Conservation (phyloP, 768 basidiomycete species). For the Suillus hirtellus region DNA sequence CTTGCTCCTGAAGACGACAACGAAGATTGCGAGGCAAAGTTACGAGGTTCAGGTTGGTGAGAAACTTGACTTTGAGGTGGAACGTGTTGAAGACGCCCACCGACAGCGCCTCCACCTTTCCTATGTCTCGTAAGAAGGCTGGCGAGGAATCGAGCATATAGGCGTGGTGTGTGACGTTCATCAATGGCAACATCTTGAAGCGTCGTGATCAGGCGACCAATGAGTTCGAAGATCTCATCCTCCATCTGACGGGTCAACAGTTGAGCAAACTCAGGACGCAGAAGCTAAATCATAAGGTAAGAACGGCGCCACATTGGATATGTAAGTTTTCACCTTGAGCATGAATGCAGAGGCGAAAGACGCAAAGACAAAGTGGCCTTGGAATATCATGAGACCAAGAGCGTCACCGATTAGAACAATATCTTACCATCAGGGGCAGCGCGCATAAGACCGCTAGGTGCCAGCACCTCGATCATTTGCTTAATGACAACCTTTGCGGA, state of each 20-base stretch:
- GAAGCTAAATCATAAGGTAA: conserved; percentile 43
- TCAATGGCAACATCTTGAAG: conserved; percentile 77
- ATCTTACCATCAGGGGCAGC: conserved; percentile 72
- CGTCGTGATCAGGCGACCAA: conserved; percentile 70
- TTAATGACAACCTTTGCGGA: conserved; percentile 68
- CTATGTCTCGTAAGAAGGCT: conserved; percentile 69
- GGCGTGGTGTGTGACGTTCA: conserved; percentile 75
- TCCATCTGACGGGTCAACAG: conserved; percentile 60
- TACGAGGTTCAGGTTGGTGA: conserved; percentile 14
- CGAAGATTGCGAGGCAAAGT: conserved; percentile 28
- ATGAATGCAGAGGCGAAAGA: conserved; percentile 84
- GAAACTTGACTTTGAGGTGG: conserved; percentile 44
- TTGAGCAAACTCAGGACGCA: conserved; percentile 72
- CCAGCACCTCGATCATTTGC: conserved; percentile 63
- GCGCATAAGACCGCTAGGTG: conserved; percentile 74
- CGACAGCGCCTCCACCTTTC: conserved; percentile 58
- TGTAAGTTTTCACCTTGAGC: conserved; percentile 55
- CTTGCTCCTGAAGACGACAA: conserved; percentile 29
- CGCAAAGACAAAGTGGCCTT: conserved; percentile 76
- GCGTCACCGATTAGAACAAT: neutral
- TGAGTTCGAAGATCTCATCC: conserved; percentile 69
- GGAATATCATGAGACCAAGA: neutral
- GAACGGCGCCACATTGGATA: neutral
- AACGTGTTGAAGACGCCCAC: conserved; percentile 52
- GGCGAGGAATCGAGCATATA: conserved; percentile 79